Evolutionary conservation across 2,329 filamentous ascomycete species (phyloP).

Genomic region (Zasmidium citrigriseum): DNA sequence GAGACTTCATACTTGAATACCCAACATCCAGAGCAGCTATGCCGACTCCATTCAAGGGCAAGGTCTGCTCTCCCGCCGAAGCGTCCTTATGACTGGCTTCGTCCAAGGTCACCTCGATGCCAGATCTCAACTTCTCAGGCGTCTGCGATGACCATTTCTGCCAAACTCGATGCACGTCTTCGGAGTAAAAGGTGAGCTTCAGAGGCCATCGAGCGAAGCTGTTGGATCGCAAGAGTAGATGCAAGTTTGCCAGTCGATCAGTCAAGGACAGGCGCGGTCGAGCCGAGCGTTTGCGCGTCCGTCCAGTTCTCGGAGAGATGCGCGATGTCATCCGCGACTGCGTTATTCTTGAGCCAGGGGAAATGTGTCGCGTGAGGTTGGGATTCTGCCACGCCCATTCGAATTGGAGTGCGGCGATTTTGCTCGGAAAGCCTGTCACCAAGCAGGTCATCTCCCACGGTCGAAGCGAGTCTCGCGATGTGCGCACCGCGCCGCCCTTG

Average conservation of each 20-base stretch:
- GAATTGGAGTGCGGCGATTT: conserved; percentile 86
- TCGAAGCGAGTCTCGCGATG: conserved; percentile 65
- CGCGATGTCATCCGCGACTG: conserved; percentile 41
- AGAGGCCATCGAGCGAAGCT: conserved; percentile 86
- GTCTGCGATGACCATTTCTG: conserved; percentile 55
- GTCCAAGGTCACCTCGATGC: conserved; percentile 47
- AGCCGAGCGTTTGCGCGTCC: conserved; percentile 51
- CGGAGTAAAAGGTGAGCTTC: conserved; percentile 73
- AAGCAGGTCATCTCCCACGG: conserved; percentile 92
- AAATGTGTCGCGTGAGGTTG: conserved; percentile 77
- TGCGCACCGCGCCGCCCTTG: conserved; percentile 79
- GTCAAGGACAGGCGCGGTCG: conserved; percentile 62
- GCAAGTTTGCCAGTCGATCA: conserved; percentile 75
- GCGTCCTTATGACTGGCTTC: conserved; percentile 11
- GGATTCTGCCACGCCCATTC: conserved; percentile 95
- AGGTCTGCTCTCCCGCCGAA: conserved; percentile 20
- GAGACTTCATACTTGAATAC: conserved; percentile 52
- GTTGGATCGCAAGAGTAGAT: conserved; percentile 73
- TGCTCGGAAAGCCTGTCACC: conserved; percentile 85
- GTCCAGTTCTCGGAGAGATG: conserved; percentile 41
- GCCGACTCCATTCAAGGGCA: conserved; percentile 23
- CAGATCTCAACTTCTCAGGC: conserved; percentile 49
- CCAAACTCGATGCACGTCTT: conserved; percentile 72
- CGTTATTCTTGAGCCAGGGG: conserved; percentile 61
- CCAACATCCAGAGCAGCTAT: conserved; percentile 53